A percentile compares a stretch with the other conserved stretches of the same genome.
These are phyloP conservation scores for Teratosphaeria gauchensis DNA, from an alignment of 2,329 filamentous ascomycete species.

Conservation along the genomic window DNA sequence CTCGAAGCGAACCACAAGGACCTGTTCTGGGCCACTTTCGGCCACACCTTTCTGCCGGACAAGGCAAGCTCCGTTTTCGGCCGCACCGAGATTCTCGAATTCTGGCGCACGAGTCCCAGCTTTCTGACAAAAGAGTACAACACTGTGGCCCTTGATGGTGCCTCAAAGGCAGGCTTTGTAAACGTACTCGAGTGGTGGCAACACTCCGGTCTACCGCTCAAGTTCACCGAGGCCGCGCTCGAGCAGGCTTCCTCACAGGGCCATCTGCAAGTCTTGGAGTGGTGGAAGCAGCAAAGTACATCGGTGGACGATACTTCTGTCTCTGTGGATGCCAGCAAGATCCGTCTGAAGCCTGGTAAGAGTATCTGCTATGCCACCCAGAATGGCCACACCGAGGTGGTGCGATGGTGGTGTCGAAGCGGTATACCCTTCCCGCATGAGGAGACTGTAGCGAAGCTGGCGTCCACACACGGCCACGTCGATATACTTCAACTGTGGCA, in stretches of 20 bases:
- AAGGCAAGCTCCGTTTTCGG: slow-evolving; percentile 84
- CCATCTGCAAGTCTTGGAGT: slow-evolving; percentile 76
- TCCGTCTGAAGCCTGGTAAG: slow-evolving; percentile 70
- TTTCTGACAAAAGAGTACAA: slow-evolving; percentile 84
- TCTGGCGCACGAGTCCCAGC: slow-evolving; percentile 76
- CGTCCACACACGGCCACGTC: slow-evolving; percentile 75
- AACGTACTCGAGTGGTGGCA: slow-evolving; percentile 90
- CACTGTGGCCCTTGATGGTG: slow-evolving; percentile 74
- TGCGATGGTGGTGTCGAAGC: slow-evolving; percentile 81
- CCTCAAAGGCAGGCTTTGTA: slow-evolving; percentile 75
- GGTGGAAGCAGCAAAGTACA: slow-evolving; percentile 64
- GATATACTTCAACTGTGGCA: slow-evolving; percentile 78
- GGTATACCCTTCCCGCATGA: slow-evolving; percentile 71
- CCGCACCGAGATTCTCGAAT: slow-evolving; percentile 73
- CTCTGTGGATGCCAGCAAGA: slow-evolving; percentile 18
- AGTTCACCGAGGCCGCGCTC: slow-evolving; percentile 77
- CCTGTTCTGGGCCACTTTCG: slow-evolving; percentile 79
- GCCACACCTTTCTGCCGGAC: slow-evolving; percentile 69
- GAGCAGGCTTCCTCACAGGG: slow-evolving; percentile 81
- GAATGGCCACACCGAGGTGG: slow-evolving; percentile 64
- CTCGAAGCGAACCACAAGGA: slow-evolving; percentile 58
- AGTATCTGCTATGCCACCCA: slow-evolving; percentile 77
- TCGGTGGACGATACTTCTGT: slow-evolving; percentile 19
- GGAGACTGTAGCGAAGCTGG: slow-evolving; percentile 73
- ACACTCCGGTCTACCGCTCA: slow-evolving; percentile 64